Base-by-base conservation (phyloP, 768 basidiomycete genomes). In the Heimioporus sp. region DNA sequence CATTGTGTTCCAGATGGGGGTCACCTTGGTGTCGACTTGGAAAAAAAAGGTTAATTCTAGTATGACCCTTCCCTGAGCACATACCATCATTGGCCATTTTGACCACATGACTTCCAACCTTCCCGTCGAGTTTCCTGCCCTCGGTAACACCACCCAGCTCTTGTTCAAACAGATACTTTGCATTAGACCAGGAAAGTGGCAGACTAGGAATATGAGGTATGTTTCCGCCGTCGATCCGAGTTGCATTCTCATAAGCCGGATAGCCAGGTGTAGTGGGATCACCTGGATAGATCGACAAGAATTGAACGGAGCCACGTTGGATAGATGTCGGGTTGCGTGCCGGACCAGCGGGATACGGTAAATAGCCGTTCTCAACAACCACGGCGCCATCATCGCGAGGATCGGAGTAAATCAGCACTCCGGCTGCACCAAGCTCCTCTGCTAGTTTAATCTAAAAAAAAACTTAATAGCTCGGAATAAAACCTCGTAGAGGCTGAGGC, bases 1-100 rank as follows among this genome's bases (percentile, higher is more conserved):
- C 80, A 89, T 88, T 13, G 83, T 77, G 70, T 96, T 97, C 92
- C 92, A 96, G 43, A 96, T 92, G 15, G 92, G 91, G 5, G 80
- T 93, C 12, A 94, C 81, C 62, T 85, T 82, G 28, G 79, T 83
- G 51, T 92, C 80, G 37, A 96, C 89, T 85, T 46, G 5, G 21
- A 51, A 17, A 28, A 24, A 30, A 38, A n/a, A 15, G 19, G 32
- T 21, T 44, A 41, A 20, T 31, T 17, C 11, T n/a, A 31, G 12
- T 20, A 43, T 17, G 19, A 12, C 28, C 15, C 39, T 38, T 4
- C 21, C 2, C 6, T 6, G n/a, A 20, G 32, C n/a, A 19, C 52
- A 61, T 35, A 80, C 83, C 80, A 56, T 80, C 76, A 54, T 83
- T 85, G 16, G 77, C 76, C 48, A 82, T 69, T 55, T 76, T 77